Conservation (phyloP, 2,329 filamentous ascomycete species). For the Fusarium scirpi region DNA sequence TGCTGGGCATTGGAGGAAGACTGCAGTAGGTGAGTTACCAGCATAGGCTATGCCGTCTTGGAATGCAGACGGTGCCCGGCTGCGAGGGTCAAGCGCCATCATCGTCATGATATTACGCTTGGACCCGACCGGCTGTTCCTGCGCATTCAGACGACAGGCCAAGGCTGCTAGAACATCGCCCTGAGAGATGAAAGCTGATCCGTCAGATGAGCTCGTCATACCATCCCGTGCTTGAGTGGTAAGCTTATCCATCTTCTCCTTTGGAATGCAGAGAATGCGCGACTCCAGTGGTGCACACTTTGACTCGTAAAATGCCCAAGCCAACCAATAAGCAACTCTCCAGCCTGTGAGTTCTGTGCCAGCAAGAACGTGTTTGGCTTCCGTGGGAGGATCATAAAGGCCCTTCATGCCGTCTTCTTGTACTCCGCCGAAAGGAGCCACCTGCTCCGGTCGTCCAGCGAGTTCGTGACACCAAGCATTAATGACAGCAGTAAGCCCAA, state of each 20-base stretch:
- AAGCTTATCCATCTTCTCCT: neutral
- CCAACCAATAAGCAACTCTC: conserved; percentile 1
- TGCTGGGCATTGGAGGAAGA: conserved; percentile 15
- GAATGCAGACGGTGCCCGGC: conserved; percentile 16
- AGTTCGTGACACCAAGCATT: conserved; percentile 22
- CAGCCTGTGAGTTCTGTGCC: conserved; percentile 20
- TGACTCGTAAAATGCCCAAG: neutral
- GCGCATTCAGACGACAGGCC: conserved; percentile 4
- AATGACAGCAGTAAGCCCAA: conserved; percentile 20
- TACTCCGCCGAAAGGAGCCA: neutral
- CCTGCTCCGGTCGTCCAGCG: neutral
- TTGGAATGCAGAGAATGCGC: conserved; percentile 8
- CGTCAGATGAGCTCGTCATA: neutral
- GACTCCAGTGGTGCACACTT: neutral
- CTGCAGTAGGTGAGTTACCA: conserved; percentile 21
- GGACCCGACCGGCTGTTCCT: neutral
- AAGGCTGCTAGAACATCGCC: conserved; percentile 18
- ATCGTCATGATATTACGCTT: conserved; percentile 9
- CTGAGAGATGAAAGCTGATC: conserved; percentile 9
- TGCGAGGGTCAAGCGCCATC: conserved; percentile 27
- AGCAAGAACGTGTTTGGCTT: conserved; percentile 5
- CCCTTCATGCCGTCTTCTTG: neutral
- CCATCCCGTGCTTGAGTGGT: neutral
- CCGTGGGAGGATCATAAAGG: neutral
- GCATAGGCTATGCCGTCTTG: conserved; percentile 11